Percentiles rank a stretch among this genome's conserved stretches.
Evolutionary conservation across 202 grass and related monocot genomes (phyloP).

Genomic region (Dendrocalamus latiflorus): DNA sequence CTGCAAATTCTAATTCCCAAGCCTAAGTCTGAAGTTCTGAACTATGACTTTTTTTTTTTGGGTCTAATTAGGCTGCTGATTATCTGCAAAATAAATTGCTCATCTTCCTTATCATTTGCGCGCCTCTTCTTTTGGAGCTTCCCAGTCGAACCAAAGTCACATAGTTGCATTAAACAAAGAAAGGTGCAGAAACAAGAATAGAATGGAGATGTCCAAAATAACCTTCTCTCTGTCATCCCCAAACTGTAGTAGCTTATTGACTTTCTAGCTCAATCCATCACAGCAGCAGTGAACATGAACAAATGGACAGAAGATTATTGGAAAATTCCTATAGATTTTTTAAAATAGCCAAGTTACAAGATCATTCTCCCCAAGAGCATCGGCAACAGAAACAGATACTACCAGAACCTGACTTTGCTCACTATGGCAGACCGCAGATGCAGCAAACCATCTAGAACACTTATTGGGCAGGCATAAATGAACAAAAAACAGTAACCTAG

Average conservation of each 20-base stretch:
- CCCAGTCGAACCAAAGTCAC: too few species aligned
- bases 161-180: too few species aligned
- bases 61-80: too few species aligned
- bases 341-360: background rate
- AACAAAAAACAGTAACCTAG: constrained; percentile 15
- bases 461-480: constrained; percentile 37
- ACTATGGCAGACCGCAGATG: constrained; percentile 87
- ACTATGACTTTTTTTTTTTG: too few species aligned
- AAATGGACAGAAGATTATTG: background rate
- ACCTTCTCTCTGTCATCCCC: too few species aligned
- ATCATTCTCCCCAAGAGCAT: constrained; percentile 34
- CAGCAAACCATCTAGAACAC: constrained; percentile 68
- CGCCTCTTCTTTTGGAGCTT: too few species aligned
- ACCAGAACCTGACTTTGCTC: constrained; percentile 27
- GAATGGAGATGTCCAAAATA: too few species aligned
- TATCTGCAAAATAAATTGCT: too few species aligned
- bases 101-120: too few species aligned
- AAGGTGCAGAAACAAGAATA: too few species aligned
- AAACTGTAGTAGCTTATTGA: background rate
- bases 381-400: constrained; percentile 7
- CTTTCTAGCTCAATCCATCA: background rate
- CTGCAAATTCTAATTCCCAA: too few species aligned
- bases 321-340: background rate
- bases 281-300: background rate
- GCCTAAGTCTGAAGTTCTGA: too few species aligned